Conservation (phyloP, 176 grass and related monocot species). For the Dactylis glomerata region DNA sequence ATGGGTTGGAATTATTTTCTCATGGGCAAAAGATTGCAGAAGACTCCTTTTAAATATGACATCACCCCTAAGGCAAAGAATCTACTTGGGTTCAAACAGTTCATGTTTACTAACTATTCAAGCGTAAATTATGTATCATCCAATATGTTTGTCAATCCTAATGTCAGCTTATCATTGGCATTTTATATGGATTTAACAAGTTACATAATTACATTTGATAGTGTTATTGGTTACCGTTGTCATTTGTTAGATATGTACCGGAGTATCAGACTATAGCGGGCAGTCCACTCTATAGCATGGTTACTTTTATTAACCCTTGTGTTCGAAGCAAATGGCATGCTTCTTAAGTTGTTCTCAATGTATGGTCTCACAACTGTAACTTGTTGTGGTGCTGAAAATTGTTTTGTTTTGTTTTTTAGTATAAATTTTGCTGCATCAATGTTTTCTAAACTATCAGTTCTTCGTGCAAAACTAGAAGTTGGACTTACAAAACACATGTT, state of each 20-base stretch:
- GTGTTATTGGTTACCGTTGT: not conserved
- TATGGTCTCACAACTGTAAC: not conserved
- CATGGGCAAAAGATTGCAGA: not conserved
- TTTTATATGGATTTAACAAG: not conserved
- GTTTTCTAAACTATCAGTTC: not conserved
- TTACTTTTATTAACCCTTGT: not conserved
- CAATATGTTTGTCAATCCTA: not conserved
- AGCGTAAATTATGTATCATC: not conserved
- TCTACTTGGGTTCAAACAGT: too few relatives aligned
- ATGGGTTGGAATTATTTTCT: not conserved
- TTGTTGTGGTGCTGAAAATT: not conserved
- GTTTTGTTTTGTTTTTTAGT: not conserved
- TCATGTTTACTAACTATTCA: too few relatives aligned
- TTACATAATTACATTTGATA: not conserved
- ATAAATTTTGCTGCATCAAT: not conserved
- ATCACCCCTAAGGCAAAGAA: not conserved
- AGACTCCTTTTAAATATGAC: not conserved
- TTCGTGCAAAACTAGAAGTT: not conserved
- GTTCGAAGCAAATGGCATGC: too few relatives aligned
- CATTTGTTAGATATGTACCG: not conserved
- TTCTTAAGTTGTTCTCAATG: not conserved
- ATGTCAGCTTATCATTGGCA: not conserved
- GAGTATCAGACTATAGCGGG: not conserved
- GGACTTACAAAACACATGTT: not conserved
- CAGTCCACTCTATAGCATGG: not conserved